A percentile compares a stretch with the other conserved stretches of the same genome.
These are phyloP conservation scores for Quillaja saponaria DNA, from an alignment of 306 rosid species.

Conservation along the genomic window DNA sequence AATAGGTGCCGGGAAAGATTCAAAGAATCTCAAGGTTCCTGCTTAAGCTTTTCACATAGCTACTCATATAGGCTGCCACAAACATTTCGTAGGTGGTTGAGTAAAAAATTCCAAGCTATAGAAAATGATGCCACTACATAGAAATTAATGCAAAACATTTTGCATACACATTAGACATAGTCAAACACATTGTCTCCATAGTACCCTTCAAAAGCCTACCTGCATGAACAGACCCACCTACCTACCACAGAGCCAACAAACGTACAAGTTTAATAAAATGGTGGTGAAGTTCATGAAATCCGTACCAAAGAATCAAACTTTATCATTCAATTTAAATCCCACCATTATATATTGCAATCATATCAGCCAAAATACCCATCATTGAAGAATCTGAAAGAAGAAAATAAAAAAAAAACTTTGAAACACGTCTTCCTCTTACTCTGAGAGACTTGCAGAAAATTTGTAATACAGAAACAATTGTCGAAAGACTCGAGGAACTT, in stretches of 20 bases:
- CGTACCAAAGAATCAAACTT: constrained; percentile 29
- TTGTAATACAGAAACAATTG: neutral
- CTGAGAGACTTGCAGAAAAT: constrained; percentile 6
- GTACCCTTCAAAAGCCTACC: neutral
- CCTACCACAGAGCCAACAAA: constrained; percentile 5
- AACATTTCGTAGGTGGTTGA: too few species aligned
- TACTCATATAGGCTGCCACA: too few species aligned
- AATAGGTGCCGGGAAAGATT: too few species aligned
- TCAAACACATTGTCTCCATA: neutral
- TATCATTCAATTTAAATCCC: neutral
- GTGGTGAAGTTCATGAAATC: constrained; percentile 15
- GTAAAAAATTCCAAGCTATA: too few species aligned
- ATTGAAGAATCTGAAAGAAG: neutral
- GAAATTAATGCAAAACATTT: too few species aligned
- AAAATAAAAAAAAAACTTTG: neutral
- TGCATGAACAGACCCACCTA: constrained; percentile 11
- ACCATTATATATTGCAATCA: neutral
- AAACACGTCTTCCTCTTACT: constrained; percentile 32
- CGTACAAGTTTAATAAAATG: neutral
- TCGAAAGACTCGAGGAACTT: neutral
- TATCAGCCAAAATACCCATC: neutral
- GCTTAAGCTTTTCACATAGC: too few species aligned
- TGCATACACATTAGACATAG: neutral
- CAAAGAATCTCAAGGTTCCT: too few species aligned
- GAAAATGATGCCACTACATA: too few species aligned